Base-by-base conservation (phyloP, 164 flowering plant genomes). In the Saururus chinensis region DNA sequence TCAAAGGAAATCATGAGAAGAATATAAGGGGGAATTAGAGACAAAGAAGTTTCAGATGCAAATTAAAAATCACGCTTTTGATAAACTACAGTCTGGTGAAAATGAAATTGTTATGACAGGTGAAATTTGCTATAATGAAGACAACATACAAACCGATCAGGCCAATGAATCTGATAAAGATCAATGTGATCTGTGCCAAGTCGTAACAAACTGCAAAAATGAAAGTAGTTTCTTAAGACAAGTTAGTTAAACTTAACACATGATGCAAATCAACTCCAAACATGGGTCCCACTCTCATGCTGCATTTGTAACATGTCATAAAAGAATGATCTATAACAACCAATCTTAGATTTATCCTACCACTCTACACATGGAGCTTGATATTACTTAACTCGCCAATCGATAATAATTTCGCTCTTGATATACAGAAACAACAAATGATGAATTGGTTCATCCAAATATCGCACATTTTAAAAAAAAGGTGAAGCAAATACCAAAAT, bases 81-180 rank as follows among this genome's bases (percentile, higher is more conserved):
- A 42, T 26, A 19, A 24, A 42, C 12, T 45, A 24, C 19, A 59
- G 3, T 30, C 13, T 62, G 35, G 59, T 55, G 26, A 41, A 19
- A 58, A 62, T 54, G 37, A 30, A 30, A 30, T 30, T 30, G 37
- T 30, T 6, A 30, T 30, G 37, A 30, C 2, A 2, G 37, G 37
- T 30, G 40, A 68, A 73, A 40, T 59, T 1, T 42, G 9, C 49
- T 9, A 9, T 14, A 42, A 52, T 30, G 71, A 48, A 69, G 73
- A 41, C 64, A 53, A 73, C 68, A 65, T 74, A 83, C 96, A 75
- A 61, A 87, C 95, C 95, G 92, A 69, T 90, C 97, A 71, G 92
- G 95, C 92, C 97, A 90, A 66, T 90, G 97, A 66, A 85, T 78
- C 71, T 90, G 97, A 76, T 85, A 80, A 40, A 90, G 82, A 70